Evolutionary conservation across 495 filamentous ascomycete genomes (phyloP).

Genomic region (Viridothelium virens): DNA sequence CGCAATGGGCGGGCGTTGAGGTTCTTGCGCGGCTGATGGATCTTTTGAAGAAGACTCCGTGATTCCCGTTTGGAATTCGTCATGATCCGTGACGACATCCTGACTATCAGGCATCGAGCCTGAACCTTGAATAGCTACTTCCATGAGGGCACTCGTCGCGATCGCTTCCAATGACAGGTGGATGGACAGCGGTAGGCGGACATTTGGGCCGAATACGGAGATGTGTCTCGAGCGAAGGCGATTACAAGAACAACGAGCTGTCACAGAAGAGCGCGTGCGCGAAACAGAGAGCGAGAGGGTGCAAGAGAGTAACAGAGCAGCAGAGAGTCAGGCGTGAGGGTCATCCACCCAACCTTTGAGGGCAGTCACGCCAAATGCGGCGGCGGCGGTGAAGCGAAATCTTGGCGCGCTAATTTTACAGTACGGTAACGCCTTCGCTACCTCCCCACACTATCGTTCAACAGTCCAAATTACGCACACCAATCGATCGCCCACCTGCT

Average conservation of each 20-base stretch:
- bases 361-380: not conserved
- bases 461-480: not conserved
- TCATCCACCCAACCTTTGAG: not conserved
- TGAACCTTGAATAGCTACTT: not conserved
- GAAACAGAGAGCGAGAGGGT: not conserved
- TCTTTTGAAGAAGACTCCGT: not conserved
- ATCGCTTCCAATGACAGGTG: not conserved
- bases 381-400: conserved; percentile 12
- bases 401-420: not conserved
- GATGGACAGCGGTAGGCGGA: not conserved
- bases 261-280: not conserved
- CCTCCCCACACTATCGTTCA: not conserved
- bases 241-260: not conserved
- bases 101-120: not conserved
- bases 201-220: not conserved
- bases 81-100: not conserved
- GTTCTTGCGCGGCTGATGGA: not conserved
- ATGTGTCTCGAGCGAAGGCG: not conserved
- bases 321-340: conserved; percentile 1
- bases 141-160: not conserved
- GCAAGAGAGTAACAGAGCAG: not conserved
- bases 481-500: not conserved
- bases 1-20: not conserved
- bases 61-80: not conserved
- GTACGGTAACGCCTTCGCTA: not conserved